These are phyloP conservation scores for Phytophthora sojae DNA, from an alignment of 352 stramenopile species.

Conservation along the genomic window DNA sequence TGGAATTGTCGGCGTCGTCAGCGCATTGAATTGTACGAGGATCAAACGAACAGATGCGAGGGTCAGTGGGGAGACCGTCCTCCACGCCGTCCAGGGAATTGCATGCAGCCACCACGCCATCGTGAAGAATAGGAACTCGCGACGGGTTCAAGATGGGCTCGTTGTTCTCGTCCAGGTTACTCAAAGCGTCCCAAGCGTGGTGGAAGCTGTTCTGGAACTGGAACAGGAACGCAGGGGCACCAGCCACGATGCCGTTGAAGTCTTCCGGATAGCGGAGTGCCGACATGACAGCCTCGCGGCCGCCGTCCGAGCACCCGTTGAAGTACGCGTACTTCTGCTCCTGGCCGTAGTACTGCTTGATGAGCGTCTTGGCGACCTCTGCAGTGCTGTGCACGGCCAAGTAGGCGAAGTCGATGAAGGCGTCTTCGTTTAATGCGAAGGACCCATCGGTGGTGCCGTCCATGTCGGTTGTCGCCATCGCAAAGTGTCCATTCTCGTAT, in stretches of 20 bases:
- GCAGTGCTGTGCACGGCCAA: conserved; percentile 41
- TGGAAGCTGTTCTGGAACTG: conserved; percentile 50
- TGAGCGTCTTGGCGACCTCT: conserved; percentile 43
- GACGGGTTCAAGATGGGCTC: conserved; percentile 32
- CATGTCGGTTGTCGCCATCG: conserved; percentile 42
- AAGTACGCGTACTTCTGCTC: conserved; percentile 45
- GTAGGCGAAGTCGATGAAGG: conserved; percentile 43
- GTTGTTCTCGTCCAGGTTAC: conserved; percentile 30
- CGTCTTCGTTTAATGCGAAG: conserved; percentile 39
- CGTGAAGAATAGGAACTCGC: conserved; percentile 33
- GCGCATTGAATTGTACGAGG: too few relatives aligned
- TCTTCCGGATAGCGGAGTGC: conserved; percentile 41
- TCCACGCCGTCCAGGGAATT: conserved; percentile 24
- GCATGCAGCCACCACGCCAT: conserved; percentile 35
- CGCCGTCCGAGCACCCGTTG: conserved; percentile 48
- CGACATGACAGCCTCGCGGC: conserved; percentile 44
- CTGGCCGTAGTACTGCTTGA: conserved; percentile 46
- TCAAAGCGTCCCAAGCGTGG: conserved; percentile 35
- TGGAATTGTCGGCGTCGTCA: neutral
- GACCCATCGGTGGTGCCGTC: conserved; percentile 33
- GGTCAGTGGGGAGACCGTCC: neutral
- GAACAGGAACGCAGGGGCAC: conserved; percentile 40
- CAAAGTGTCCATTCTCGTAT: conserved; percentile 40
- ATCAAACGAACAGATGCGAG: too few relatives aligned
- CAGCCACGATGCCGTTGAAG: conserved; percentile 46